A percentile compares a stretch with the other conserved stretches of the same genome.
Evolutionary conservation across 140 eudicot genomes (phyloP).

Genomic region (Cichorium intybus): DNA sequence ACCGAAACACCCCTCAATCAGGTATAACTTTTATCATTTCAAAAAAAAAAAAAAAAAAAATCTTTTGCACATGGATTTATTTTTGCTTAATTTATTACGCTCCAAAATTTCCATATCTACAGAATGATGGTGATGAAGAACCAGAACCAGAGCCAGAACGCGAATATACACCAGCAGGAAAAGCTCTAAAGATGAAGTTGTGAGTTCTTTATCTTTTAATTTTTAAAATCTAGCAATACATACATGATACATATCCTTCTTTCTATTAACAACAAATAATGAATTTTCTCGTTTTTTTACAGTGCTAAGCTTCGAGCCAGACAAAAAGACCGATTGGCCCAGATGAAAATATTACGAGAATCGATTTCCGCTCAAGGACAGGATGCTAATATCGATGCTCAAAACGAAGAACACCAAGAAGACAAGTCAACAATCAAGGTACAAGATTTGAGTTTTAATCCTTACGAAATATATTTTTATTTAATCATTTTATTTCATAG

Average conservation of each 20-base stretch:
- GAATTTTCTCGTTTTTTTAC: slow-evolving; percentile 17
- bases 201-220: slow-evolving; percentile 42
- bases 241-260: no score
- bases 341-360: slow-evolving; percentile 34
- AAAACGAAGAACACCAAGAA: slow-evolving; percentile 26
- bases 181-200: slow-evolving; percentile 75
- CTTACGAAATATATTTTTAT: slow-evolving; percentile 3
- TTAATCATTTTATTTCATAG: slow-evolving; percentile 20
- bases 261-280: no score
- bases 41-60: no score
- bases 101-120: slow-evolving; percentile 13
- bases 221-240: no score
- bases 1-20: slow-evolving; percentile 49
- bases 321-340: slow-evolving; percentile 76
- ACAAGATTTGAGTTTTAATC: slow-evolving; percentile 14
- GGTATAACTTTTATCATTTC: no score
- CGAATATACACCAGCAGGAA: slow-evolving; percentile 83
- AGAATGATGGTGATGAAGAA: slow-evolving; percentile 62
- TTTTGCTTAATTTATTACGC: background rate
- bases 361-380: slow-evolving; percentile 24
- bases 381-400: slow-evolving; percentile 20
- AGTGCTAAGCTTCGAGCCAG: slow-evolving; percentile 85
- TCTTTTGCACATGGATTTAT: background rate
- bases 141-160: slow-evolving; percentile 71
- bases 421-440: slow-evolving; percentile 29